Evolutionary conservation across 2,329 filamentous ascomycete genomes (phyloP).

Genomic region (Pyricularia pennisetigena): DNA sequence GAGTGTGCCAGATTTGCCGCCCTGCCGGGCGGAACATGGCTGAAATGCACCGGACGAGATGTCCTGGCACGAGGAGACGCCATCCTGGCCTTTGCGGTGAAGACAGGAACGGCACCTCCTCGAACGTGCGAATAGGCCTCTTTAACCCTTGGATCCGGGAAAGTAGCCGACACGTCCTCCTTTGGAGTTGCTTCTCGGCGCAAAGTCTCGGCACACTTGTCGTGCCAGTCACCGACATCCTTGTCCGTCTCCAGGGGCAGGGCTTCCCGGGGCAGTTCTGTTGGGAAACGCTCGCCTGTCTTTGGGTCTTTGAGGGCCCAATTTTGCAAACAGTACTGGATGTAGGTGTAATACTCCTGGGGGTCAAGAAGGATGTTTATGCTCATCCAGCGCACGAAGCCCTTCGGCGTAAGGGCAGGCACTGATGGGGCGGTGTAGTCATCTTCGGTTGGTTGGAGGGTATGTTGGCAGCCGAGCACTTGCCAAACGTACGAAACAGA

Average conservation of each 20-base stretch:
- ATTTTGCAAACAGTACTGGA: slow-evolving; percentile 69
- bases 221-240: slow-evolving; percentile 82
- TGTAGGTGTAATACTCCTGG: slow-evolving; percentile 74
- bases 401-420: slow-evolving; percentile 71
- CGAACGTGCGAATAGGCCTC: slow-evolving; percentile 20
- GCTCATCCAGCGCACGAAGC: slow-evolving; percentile 90
- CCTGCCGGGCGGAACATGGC: slow-evolving; percentile 22
- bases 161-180: slow-evolving; percentile 16
- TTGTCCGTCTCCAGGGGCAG: slow-evolving; percentile 66
- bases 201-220: slow-evolving; percentile 61
- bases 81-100: not conserved
- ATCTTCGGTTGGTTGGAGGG: slow-evolving; percentile 64
- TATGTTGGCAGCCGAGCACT: slow-evolving; percentile 82
- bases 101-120: slow-evolving; percentile 9
- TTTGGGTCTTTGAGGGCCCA: slow-evolving; percentile 69
- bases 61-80: slow-evolving; percentile 1
- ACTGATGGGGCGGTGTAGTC: slow-evolving; percentile 68
- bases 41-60: slow-evolving; percentile 24
- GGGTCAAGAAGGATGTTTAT: slow-evolving; percentile 83
- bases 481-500: slow-evolving; percentile 90
- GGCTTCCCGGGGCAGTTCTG: slow-evolving; percentile 46
- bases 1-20: not conserved
- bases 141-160: slow-evolving; percentile 15
- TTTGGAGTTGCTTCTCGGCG: slow-evolving; percentile 45
- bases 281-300: slow-evolving; percentile 59